Conservation (phyloP, 2,329 filamentous ascomycete species). For the Diaporthe sp. region DNA sequence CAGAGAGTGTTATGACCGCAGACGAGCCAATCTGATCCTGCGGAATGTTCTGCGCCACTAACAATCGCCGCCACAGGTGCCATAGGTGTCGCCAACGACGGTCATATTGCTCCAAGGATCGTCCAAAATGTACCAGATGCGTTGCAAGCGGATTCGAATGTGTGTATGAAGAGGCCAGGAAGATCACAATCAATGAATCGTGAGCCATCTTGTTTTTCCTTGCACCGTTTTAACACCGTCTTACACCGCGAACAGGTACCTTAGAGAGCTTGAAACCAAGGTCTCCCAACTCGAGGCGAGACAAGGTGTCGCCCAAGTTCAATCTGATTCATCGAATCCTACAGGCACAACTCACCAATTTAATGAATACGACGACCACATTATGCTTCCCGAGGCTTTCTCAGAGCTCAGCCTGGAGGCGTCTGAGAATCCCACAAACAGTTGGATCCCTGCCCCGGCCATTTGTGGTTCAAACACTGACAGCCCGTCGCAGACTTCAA, state of each 20-base stretch:
- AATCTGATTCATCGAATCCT: background rate
- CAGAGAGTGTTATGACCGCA: background rate
- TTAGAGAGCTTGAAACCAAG: slow-evolving; percentile 53
- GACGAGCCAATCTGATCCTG: background rate
- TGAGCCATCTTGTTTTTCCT: slow-evolving; percentile 36
- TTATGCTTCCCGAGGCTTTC: slow-evolving; percentile 52
- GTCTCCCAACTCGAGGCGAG: slow-evolving; percentile 38
- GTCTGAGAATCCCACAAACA: slow-evolving; percentile 37
- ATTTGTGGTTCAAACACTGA: background rate
- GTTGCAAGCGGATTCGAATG: slow-evolving; percentile 50
- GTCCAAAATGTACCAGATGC: slow-evolving; percentile 53
- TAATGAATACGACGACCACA: slow-evolving; percentile 50
- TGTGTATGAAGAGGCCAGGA: slow-evolving; percentile 53
- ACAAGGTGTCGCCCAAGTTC: background rate
- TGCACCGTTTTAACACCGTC: background rate
- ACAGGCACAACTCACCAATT: background rate
- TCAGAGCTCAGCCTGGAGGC: slow-evolving; percentile 53
- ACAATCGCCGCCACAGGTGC: slow-evolving; percentile 46
- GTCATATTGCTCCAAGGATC: slow-evolving; percentile 55
- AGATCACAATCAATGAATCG: slow-evolving; percentile 53
- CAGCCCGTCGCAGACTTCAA: slow-evolving; percentile 48
- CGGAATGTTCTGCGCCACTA: background rate
- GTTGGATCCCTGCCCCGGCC: slow-evolving; percentile 7
- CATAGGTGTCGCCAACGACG: slow-evolving; percentile 52
- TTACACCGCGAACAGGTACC: slow-evolving; percentile 45